Evolutionary conservation across 768 basidiomycete genomes (phyloP), one percentile per base, ranked within the genome.

Genomic region (Phaeotremella fagi): DNA sequence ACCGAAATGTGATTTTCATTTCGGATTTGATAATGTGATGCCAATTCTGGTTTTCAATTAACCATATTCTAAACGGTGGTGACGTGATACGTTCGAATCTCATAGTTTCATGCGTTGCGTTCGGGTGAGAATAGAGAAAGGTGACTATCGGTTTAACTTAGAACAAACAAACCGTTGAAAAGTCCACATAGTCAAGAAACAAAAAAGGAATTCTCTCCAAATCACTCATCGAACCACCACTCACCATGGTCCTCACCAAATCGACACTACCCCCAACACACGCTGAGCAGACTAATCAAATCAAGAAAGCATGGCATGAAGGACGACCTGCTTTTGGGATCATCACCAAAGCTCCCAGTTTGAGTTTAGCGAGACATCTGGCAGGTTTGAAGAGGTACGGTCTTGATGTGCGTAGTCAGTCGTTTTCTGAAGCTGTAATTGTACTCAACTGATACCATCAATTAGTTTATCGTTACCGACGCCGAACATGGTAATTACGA

Each of bases 401-500:
- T 14, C 37, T 55, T 4, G 54, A 55, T 31, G 54, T 55, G 48
- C 43, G 54, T 50, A 12, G 16, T 22, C 31, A 33, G 6, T 31
- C 25, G 28, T 26, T 18, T 7, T 31, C 44, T 16, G 3, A 11
- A 16, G 26, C 23, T n/a, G 9, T n/a, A n/a, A n/a, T n/a, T n/a
- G n/a, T n/a, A n/a, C 31, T 7, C 31, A 16, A 33, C 31, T 33
- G 31, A 33, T 33, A 16, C 9, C 31, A 7, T 23, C 22, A 2
- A 22, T 3, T 31, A 55, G 54, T 55, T 55, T 41, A 38, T 55
- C 41, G 48, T 55, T 14, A 25, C 37, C 14, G 54, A 55, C 26
- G 48, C 37, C 15, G 54, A 55, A 27, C 54, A 55, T 35, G 54
- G 54, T 18, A 55, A 55, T 35, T 55, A 50, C 41, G 48, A 55